Conservation (phyloP, 2,329 filamentous ascomycete species). For the Cladorrhinum sp. region DNA sequence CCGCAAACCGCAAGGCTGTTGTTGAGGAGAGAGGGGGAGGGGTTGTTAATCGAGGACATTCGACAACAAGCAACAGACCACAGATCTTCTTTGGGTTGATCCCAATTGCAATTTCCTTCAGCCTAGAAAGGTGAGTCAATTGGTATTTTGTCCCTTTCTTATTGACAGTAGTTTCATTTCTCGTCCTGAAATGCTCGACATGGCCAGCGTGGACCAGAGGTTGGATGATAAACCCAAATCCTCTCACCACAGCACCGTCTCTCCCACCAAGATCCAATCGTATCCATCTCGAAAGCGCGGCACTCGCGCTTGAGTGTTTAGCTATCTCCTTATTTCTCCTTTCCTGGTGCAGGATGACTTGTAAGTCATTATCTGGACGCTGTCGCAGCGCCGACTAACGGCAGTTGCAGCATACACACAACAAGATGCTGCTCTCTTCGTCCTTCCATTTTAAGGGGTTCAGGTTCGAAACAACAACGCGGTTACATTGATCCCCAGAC, state of each 20-base stretch:
- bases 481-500: neutral
- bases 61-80: too few relatives aligned
- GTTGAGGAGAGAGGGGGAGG: neutral
- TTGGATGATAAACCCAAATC: neutral
- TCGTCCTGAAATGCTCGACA: neutral
- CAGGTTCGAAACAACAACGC: slow-evolving; percentile 6
- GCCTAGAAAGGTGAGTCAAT: neutral
- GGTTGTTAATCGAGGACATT: neutral
- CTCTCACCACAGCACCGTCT: neutral
- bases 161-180: neutral
- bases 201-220: neutral
- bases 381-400: neutral
- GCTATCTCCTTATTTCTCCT: neutral
- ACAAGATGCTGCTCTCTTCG: neutral
- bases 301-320: neutral
- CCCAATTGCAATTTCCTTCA: neutral
- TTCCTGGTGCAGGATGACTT: neutral
- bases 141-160: neutral
- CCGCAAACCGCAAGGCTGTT: neutral
- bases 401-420: neutral
- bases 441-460: neutral
- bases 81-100: neutral
- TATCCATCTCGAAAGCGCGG: neutral
- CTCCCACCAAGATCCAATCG: neutral
- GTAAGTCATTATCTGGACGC: neutral